Evolutionary conservation across 1,139 yeast genomes (phyloP).

Genomic region (Taiozyma sp.): DNA sequence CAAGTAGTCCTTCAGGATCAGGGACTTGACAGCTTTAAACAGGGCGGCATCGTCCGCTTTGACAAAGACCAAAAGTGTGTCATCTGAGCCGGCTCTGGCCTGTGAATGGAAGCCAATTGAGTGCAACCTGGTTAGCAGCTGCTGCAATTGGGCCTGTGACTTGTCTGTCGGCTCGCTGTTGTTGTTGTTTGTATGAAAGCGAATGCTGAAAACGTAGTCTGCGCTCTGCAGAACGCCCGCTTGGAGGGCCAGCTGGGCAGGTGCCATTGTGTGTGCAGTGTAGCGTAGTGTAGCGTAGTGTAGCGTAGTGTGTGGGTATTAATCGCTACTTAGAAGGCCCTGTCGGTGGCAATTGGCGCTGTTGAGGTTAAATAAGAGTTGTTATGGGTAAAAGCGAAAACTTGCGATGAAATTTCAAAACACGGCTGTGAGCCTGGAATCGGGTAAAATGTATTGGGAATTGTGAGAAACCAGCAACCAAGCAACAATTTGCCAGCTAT

Average conservation of each 20-base stretch:
- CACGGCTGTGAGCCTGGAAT: background rate
- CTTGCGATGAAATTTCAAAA: background rate
- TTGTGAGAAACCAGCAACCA: too few relatives aligned
- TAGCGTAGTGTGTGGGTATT: too few relatives aligned
- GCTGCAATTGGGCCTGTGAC: slow-evolving; percentile 33
- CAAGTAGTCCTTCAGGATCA: slow-evolving; percentile 33
- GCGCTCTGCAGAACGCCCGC: slow-evolving; percentile 22
- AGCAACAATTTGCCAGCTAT: too few relatives aligned
- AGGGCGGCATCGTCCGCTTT: slow-evolving; percentile 39
- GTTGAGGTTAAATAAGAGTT: background rate
- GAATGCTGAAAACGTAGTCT: slow-evolving; percentile 33
- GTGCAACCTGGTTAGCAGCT: slow-evolving; percentile 36
- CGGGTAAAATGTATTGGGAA: too few relatives aligned
- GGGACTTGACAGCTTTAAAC: slow-evolving; percentile 23
- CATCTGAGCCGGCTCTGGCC: slow-evolving; percentile 48
- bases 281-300: too few relatives aligned
- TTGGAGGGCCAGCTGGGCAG: background rate
- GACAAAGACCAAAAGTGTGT: slow-evolving; percentile 45
- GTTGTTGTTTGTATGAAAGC: slow-evolving; percentile 23
- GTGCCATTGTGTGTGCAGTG: background rate
- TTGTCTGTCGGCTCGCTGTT: slow-evolving; percentile 28
- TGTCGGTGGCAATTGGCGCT: background rate
- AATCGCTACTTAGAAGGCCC: too few relatives aligned
- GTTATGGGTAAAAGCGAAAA: background rate
- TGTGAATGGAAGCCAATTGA: slow-evolving; percentile 43